Evolutionary conservation across 1,284 basidiomycete genomes (phyloP).

Genomic region (Wallemia mellicola): DNA sequence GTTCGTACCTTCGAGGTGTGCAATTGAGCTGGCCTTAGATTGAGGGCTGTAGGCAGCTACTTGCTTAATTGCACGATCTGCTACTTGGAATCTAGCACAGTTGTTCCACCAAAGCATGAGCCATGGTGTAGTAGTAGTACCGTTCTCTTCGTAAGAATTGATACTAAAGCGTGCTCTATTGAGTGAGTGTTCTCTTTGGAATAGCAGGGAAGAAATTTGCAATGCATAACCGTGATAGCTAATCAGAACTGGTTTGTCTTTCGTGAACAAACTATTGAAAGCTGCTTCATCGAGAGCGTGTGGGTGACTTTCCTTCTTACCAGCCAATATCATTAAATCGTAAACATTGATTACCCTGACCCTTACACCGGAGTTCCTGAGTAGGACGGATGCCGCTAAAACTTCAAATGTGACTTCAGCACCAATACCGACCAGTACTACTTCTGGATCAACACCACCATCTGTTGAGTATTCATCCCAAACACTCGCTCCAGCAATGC

Average conservation of each 20-base stretch:
- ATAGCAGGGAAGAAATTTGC: slow-evolving; percentile 15
- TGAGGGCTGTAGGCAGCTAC: slow-evolving; percentile 6
- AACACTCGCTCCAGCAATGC: slow-evolving; percentile 15
- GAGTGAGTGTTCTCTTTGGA: slow-evolving; percentile 14
- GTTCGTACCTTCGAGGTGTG: neutral
- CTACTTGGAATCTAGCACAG: slow-evolving; percentile 19
- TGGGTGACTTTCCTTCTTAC: slow-evolving; percentile 33
- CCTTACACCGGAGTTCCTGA: slow-evolving; percentile 13
- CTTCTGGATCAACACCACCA: slow-evolving; percentile 20
- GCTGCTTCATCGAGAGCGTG: slow-evolving; percentile 35
- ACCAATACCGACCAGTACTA: slow-evolving; percentile 20
- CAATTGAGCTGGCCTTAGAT: neutral
- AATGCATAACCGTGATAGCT: slow-evolving; percentile 51
- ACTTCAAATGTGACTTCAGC: slow-evolving; percentile 21
- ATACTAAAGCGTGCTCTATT: slow-evolving; percentile 16
- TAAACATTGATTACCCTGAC: slow-evolving; percentile 13
- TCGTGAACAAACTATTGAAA: slow-evolving; percentile 39
- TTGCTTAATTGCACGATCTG: slow-evolving; percentile 16
- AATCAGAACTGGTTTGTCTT: slow-evolving; percentile 35
- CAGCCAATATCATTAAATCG: slow-evolving; percentile 43
- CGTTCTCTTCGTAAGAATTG: slow-evolving; percentile 19
- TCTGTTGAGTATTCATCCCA: slow-evolving; percentile 20
- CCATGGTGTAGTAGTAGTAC: slow-evolving; percentile 21
- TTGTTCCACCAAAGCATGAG: slow-evolving; percentile 20
- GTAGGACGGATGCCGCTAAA: slow-evolving; percentile 12